phyloP scores from a whole-genome alignment of 2,329 filamentous ascomycete genomes.

The Aureobasidium sp. region DNA sequence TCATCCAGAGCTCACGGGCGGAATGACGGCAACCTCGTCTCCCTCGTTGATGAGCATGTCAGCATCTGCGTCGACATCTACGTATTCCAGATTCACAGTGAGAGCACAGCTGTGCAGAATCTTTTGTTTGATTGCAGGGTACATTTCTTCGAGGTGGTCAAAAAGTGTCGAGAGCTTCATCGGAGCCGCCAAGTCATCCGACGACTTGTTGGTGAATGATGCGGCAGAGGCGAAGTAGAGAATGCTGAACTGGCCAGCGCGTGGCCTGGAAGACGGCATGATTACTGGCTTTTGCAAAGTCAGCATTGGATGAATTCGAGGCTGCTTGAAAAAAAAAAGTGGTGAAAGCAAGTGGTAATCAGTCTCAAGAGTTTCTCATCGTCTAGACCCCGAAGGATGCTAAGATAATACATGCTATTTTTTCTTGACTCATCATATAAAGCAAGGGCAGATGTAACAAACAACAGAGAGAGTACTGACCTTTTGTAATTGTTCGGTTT shows the following conservation, averaged over 20 bases:
- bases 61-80: conserved; percentile 55
- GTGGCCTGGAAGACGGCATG: conserved; percentile 42
- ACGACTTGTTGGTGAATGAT: conserved; percentile 61
- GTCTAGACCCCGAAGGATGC: conserved; percentile 20
- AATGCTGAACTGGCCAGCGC: conserved; percentile 64
- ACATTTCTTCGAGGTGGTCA: conserved; percentile 57
- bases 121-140: conserved; percentile 61
- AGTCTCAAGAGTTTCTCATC: conserved; percentile 12
- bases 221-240: conserved; percentile 76
- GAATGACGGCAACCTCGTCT: conserved; percentile 82
- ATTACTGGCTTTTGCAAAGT: not conserved
- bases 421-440: conserved; percentile 27
- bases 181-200: conserved; percentile 61
- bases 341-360: not conserved
- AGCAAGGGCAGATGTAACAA: conserved; percentile 17
- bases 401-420: conserved; percentile 46
- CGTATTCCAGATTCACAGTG: conserved; percentile 74
- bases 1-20: conserved; percentile 79
- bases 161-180: conserved; percentile 58
- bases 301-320: not conserved
- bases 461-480: not conserved
- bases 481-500: conserved; percentile 2
- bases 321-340: not conserved
- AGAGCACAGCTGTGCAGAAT: conserved; percentile 68
- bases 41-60: conserved; percentile 56